Evolutionary conservation across 1,284 basidiomycete species (phyloP).

Genomic region (Heterobasidion annosum): DNA sequence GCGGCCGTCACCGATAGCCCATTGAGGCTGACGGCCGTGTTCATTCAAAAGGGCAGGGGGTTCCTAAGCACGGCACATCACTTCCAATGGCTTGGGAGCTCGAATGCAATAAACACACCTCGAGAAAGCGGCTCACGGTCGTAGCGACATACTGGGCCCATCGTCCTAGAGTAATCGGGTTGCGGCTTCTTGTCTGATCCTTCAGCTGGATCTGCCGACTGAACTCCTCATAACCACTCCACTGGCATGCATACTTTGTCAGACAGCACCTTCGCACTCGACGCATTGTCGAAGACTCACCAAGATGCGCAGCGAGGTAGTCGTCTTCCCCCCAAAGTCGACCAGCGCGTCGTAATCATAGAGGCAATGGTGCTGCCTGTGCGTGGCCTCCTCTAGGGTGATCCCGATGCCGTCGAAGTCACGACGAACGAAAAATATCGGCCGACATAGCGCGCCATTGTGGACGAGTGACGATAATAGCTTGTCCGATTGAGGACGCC

Average conservation of each 20-base stretch:
- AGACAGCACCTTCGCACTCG: not conserved
- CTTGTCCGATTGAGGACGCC: not conserved
- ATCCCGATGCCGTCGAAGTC: constrained; percentile 1
- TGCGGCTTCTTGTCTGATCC: constrained; percentile 6
- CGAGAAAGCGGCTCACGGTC: constrained; percentile 7
- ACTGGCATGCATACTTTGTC: constrained; percentile 2
- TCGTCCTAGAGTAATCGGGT: constrained; percentile 7
- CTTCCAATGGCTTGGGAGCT: not conserved
- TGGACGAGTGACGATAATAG: constrained; percentile 1
- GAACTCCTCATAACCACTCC: constrained; percentile 8
- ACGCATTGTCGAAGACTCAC: not conserved
- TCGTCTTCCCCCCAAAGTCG: constrained; percentile 3
- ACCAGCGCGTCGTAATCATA: not conserved
- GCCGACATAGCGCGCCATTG: constrained; percentile 1
- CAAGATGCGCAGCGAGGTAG: constrained; percentile 2
- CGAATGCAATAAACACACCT: not conserved
- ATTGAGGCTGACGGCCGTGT: constrained; percentile 1
- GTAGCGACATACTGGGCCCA: constrained; percentile 10
- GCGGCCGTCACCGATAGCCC: constrained; percentile 8
- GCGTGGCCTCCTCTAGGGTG: not conserved
- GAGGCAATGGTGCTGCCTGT: not conserved
- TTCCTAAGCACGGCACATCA: not conserved
- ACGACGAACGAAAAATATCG: constrained; percentile 2
- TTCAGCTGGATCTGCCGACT: constrained; percentile 9
- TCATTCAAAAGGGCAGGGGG: not conserved